Percentiles rank a stretch among this genome's conserved stretches.
phyloP scores from a whole-genome alignment of 2,329 filamentous ascomycete species.

The Fusarium neocosmosporiellum region DNA sequence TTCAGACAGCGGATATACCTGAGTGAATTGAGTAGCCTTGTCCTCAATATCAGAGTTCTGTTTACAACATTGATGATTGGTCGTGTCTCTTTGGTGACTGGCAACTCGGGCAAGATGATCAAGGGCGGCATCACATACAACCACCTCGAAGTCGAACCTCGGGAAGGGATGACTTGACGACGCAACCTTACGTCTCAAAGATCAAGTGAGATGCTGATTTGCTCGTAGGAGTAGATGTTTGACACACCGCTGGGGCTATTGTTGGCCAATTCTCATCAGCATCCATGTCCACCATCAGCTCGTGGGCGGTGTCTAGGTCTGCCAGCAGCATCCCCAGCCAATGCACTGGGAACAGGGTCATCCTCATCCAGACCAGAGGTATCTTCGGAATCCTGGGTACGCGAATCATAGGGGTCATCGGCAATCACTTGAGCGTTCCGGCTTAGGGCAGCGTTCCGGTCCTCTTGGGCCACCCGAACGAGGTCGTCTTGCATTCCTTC shows the following conservation, averaged over 20 bases:
- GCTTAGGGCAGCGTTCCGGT: not conserved
- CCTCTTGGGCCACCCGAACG: not conserved
- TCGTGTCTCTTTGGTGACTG: not conserved
- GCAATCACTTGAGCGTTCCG: not conserved
- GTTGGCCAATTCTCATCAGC: not conserved
- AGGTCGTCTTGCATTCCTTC: not conserved
- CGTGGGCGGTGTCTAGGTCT: not conserved
- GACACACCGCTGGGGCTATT: not conserved
- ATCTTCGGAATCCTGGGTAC: not conserved
- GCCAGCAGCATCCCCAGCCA: not conserved
- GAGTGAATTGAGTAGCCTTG: constrained; percentile 14
- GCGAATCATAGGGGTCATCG: not conserved
- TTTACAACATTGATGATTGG: not conserved
- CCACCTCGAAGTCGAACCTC: not conserved
- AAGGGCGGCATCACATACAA: not conserved
- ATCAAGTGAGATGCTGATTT: not conserved
- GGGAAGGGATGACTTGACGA: not conserved
- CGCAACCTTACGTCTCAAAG: not conserved
- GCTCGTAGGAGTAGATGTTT: not conserved
- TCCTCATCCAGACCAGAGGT: not conserved
- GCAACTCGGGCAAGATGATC: not conserved
- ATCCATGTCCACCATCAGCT: not conserved
- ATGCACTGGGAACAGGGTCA: too few relatives aligned
- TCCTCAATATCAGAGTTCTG: not conserved
- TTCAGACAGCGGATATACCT: constrained; percentile 19